Conservation (phyloP, 2,329 filamentous ascomycete species). For the Talaromyces sp. region DNA sequence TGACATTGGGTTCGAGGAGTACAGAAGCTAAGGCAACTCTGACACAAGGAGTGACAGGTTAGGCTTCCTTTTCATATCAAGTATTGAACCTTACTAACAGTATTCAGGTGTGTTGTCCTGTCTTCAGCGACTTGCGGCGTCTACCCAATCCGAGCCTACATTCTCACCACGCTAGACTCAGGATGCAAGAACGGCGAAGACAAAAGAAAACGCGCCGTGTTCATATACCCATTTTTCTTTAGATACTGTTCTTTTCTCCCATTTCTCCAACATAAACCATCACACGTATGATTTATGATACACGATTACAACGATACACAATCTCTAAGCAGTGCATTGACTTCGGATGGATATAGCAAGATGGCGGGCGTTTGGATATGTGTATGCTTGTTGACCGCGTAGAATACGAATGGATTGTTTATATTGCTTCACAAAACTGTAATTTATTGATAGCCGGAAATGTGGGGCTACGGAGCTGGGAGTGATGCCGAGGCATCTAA, state of each 20-base stretch:
- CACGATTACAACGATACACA: constrained; percentile 12
- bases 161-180: neutral
- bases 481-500: neutral
- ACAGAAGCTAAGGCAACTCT: constrained; percentile 82
- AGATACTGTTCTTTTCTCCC: neutral
- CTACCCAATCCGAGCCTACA: neutral
- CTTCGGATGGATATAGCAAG: neutral
- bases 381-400: constrained; percentile 1
- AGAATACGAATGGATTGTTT: neutral
- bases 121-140: constrained; percentile 50
- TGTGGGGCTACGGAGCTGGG: neutral
- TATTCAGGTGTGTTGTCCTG: constrained; percentile 50
- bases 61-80: constrained; percentile 4
- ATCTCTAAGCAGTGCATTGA: constrained; percentile 2
- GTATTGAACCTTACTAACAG: constrained; percentile 8
- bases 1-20: constrained; percentile 81
- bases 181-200: neutral
- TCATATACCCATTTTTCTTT: neutral
- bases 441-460: neutral
- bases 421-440: neutral
- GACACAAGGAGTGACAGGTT: constrained; percentile 88
- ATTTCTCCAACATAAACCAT: constrained; percentile 5
- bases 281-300: constrained; percentile 6
- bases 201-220: neutral
- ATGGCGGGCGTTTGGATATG: neutral